Conservation (phyloP, 345 rosid species). For the Corchorus olitorius region DNA sequence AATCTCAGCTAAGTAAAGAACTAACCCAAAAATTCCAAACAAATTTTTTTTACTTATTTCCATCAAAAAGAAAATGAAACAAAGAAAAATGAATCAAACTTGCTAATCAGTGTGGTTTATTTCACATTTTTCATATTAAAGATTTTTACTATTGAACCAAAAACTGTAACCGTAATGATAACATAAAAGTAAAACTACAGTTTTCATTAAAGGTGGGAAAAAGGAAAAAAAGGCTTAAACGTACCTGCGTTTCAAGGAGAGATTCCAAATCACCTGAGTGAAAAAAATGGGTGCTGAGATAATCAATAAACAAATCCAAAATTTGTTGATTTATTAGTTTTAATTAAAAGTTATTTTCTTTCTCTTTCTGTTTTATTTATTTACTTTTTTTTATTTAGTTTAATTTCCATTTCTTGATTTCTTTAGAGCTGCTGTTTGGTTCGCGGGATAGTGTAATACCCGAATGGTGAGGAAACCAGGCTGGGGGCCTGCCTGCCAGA, state of each 20-base stretch:
- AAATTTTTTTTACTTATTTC: background rate
- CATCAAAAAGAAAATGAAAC: background rate
- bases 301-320: constrained; percentile 17
- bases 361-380: background rate
- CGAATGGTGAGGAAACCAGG: background rate
- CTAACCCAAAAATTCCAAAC: background rate
- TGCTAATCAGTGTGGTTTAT: background rate
- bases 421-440: background rate
- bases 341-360: background rate
- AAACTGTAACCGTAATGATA: background rate
- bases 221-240: background rate
- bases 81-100: no score
- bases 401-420: background rate
- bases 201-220: background rate
- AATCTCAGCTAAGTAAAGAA: constrained; percentile 13
- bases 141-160: background rate
- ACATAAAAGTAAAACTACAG: background rate
- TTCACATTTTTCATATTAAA: background rate
- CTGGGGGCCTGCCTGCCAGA: background rate
- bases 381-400: background rate
- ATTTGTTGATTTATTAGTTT: background rate
- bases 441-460: background rate
- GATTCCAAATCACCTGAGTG: constrained; percentile 1
- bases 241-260: constrained; percentile 1
- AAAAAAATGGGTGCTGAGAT: background rate